A percentile compares a stretch with the other conserved stretches of the same genome.
phyloP scores from a whole-genome alignment of 768 basidiomycete species.

The Xerocomus brunneocitrinus region DNA sequence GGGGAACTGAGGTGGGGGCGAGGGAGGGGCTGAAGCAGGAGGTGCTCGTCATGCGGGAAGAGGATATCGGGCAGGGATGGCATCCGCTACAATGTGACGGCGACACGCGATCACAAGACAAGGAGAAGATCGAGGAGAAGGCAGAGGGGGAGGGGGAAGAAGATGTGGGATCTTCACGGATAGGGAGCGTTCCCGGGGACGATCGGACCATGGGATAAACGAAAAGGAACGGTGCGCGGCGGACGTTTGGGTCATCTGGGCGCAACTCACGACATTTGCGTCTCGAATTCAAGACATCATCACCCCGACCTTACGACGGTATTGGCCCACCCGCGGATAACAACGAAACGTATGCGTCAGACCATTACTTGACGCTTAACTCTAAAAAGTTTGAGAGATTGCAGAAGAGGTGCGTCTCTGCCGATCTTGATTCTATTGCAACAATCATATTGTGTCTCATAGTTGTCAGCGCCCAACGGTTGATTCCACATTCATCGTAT shows the following conservation, averaged over 20 bases:
- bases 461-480: slow-evolving; percentile 37
- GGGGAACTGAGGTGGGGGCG: slow-evolving; percentile 17
- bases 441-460: slow-evolving; percentile 13
- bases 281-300: slow-evolving; percentile 45
- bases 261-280: slow-evolving; percentile 42
- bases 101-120: slow-evolving; percentile 8
- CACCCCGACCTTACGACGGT: slow-evolving; percentile 67
- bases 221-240: slow-evolving; percentile 30
- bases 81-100: slow-evolving; percentile 18
- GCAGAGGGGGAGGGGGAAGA: too few species aligned
- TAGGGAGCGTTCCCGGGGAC: slow-evolving; percentile 9
- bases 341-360: slow-evolving; percentile 25
- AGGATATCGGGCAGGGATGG: slow-evolving; percentile 25
- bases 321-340: slow-evolving; percentile 45
- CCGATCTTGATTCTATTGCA: not conserved
- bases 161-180: slow-evolving; percentile 15
- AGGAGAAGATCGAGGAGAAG: slow-evolving; percentile 6
- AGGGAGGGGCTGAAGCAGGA: slow-evolving; percentile 26
- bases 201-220: slow-evolving; percentile 11
- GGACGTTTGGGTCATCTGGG: slow-evolving; percentile 14
- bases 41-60: slow-evolving; percentile 20
- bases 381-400: slow-evolving; percentile 42
- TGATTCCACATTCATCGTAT: slow-evolving; percentile 59
- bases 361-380: slow-evolving; percentile 41
- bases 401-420: slow-evolving; percentile 38